Evolutionary conservation across 768 basidiomycete species (phyloP), one percentile per base, ranked within the genome.

Genomic region (Dioszegia hungarica): DNA sequence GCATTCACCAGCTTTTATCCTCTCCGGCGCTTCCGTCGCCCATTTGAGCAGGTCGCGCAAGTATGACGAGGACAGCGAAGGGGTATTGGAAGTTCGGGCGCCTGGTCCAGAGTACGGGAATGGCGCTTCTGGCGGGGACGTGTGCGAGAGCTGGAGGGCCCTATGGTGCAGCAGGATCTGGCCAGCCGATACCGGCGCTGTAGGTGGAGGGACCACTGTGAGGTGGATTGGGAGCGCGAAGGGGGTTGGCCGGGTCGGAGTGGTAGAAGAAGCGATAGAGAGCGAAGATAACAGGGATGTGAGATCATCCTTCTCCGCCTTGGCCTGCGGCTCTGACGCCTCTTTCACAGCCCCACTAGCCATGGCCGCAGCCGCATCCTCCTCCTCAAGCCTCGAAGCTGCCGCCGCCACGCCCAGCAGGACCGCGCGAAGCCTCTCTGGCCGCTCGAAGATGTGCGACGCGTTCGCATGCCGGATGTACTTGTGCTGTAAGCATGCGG

Each of bases 381-480:
- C 54, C 46, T 79, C 79, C 63, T 89, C 86, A 3, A 91, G 77
- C 46, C 86, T 82, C 6, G 90, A 82, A 19, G 89, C 80, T 0
- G 87, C 89, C 6, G 87, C 87, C 2, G 90, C 82, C 8, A 95
- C 80, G 1, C 93, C 94, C 4, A 88, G 68, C 62, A 85, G 84
- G 47, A 97, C 84, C 0, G 92, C 92, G 46, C 86, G 83, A 25
- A 98, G 78, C 22, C 94, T 84, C 72, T 95, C 89, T 0, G 93
- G 93, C 10, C 90, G 82, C 72, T 98, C 94, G n/a, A 93, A 84
- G 51, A 95, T 85, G 41, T 80, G 79, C 1, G 88, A 89, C 0
- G 80, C 79, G 65, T 90, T 86, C 47, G 82, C 80, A 15, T 85
- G 84, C 15, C 92, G 85, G 52, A 92, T 89, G 67, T 85, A 94